These are phyloP conservation scores for Venturia carpophila DNA, from an alignment of 2,329 filamentous ascomycete genomes.

Conservation along the genomic window DNA sequence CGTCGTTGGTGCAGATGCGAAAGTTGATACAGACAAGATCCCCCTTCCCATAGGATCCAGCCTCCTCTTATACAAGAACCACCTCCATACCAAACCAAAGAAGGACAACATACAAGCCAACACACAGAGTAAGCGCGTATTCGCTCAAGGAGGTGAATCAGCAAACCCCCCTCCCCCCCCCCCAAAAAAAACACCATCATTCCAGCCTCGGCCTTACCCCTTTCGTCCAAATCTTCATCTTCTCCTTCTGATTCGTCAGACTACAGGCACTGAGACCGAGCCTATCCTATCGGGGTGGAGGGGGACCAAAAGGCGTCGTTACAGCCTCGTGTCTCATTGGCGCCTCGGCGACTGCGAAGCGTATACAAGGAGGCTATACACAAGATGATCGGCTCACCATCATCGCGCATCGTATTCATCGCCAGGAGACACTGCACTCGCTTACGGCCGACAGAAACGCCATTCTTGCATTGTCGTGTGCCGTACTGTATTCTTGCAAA, in stretches of 20 bases:
- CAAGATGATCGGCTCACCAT: background rate
- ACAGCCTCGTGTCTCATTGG: background rate
- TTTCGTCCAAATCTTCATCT: background rate
- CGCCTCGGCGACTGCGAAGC: background rate
- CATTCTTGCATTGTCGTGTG: background rate
- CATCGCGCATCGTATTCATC: background rate
- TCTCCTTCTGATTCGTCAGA: background rate
- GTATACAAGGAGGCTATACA: background rate
- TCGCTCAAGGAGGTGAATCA: background rate
- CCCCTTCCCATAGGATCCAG: background rate
- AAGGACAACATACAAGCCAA: background rate
- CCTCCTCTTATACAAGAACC: background rate
- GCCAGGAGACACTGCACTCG: background rate
- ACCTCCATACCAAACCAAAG: background rate
- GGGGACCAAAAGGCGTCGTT: background rate
- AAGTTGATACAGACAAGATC: background rate
- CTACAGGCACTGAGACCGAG: background rate
- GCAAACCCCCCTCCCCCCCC: no score
- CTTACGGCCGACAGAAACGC: background rate
- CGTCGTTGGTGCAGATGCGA: background rate
- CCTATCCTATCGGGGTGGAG: background rate
- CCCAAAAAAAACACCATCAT: background rate
- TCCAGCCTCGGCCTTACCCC: background rate
- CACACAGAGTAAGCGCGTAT: background rate
- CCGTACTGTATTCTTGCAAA: background rate